Evolutionary conservation across 306 rosid species (phyloP).

Genomic region (Hippophae rhamnoides): DNA sequence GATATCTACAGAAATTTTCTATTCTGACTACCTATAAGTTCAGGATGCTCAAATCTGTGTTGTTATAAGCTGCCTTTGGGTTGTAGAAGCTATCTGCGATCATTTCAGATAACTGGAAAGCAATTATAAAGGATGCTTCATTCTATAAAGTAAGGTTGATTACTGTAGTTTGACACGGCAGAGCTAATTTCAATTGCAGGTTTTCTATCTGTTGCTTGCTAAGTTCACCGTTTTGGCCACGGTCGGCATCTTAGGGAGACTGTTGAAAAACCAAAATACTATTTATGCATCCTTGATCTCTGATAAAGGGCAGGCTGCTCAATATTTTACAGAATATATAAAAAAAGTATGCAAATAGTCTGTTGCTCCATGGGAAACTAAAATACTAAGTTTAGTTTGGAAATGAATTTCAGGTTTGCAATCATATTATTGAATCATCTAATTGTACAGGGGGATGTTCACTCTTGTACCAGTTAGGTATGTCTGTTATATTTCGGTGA

Average conservation of each 20-base stretch:
- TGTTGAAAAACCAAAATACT: background rate
- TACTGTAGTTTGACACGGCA: no score
- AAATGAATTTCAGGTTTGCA: background rate
- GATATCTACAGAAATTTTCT: no score
- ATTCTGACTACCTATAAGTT: no score
- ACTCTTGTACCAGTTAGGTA: constrained; percentile 11
- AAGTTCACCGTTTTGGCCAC: background rate
- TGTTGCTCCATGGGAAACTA: constrained; percentile 8
- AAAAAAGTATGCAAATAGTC: constrained; percentile 3
- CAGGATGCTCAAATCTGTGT: no score
- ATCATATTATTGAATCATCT: background rate
- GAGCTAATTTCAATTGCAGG: constrained; percentile 15
- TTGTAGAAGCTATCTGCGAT: no score
- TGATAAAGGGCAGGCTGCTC: constrained; percentile 16
- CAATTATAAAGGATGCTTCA: no score
- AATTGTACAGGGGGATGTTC: background rate
- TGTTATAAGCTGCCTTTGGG: no score
- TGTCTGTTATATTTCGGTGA: constrained; percentile 7
- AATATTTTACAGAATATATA: constrained; percentile 14
- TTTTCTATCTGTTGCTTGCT: constrained; percentile 5
- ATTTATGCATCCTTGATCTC: constrained; percentile 12
- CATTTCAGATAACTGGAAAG: no score
- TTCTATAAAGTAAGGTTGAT: no score
- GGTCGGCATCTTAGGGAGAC: no score
- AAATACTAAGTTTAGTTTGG: constrained; percentile 5